These are phyloP conservation scores for Cyclotella kingstonii DNA, from an alignment of 108 stramenopile genomes.

Conservation along the genomic window DNA sequence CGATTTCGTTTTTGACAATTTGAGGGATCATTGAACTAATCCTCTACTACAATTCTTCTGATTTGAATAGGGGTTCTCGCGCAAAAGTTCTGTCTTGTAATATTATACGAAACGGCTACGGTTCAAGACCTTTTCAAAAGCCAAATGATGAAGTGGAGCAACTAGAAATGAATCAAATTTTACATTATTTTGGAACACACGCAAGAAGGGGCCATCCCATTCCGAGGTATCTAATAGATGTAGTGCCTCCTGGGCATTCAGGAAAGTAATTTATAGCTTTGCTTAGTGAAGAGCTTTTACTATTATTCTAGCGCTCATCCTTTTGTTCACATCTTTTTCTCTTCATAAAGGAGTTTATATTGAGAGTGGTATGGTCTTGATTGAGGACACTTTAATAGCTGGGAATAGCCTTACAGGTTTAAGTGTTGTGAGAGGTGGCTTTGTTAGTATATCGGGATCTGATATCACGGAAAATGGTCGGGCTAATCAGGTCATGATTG, in stretches of 20 bases:
- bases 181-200: background rate
- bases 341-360: conserved; percentile 25
- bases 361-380: conserved; percentile 29
- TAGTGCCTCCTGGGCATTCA: conserved; percentile 34
- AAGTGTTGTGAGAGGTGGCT: conserved; percentile 28
- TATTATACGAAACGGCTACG: conserved; percentile 39
- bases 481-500: conserved; percentile 13
- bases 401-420: conserved; percentile 30
- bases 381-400: conserved; percentile 31
- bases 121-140: conserved; percentile 4
- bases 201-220: conserved; percentile 8
- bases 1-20: background rate
- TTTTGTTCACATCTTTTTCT: background rate
- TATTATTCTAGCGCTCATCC: too few species aligned
- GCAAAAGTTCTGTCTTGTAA: conserved; percentile 18
- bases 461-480: conserved; percentile 21
- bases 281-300: too few species aligned
- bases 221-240: conserved; percentile 22
- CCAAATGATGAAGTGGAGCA: background rate
- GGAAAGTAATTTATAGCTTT: conserved; percentile 6
- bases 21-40: background rate
- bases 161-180: background rate
- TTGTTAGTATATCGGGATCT: conserved; percentile 21
- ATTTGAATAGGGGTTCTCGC: background rate
- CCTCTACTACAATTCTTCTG: background rate